Percentiles rank a stretch among this genome's conserved stretches.
Evolutionary conservation across 1,284 basidiomycete species (phyloP).

Genomic region (Quambalaria eucalypti): DNA sequence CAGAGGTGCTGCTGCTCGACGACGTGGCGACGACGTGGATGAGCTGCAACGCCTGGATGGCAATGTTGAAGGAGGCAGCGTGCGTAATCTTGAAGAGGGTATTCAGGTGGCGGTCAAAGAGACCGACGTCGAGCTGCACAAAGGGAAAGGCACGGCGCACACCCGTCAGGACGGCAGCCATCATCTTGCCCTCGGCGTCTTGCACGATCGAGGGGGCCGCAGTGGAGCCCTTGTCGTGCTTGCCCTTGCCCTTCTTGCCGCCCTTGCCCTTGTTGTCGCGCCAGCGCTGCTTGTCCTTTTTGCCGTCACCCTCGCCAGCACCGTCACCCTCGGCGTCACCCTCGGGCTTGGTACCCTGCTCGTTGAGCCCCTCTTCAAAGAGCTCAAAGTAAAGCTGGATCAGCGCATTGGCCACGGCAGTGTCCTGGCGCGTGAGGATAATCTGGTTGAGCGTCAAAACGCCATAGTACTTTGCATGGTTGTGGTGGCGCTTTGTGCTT

Average conservation of each 20-base stretch:
- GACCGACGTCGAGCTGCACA: constrained; percentile 61
- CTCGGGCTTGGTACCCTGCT: constrained; percentile 13
- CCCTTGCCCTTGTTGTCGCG: constrained; percentile 36
- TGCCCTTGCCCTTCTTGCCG: constrained; percentile 12
- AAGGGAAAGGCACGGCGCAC: constrained; percentile 92
- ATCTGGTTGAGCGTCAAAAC: constrained; percentile 91
- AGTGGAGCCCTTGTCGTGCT: constrained; percentile 1
- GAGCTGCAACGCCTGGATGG: constrained; percentile 84
- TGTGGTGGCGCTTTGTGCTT: constrained; percentile 29
- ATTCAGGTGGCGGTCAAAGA: constrained; percentile 75
- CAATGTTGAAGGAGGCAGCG: constrained; percentile 81
- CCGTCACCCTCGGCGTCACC: constrained; percentile 20
- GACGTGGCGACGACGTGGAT: constrained; percentile 65
- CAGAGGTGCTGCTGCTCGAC: neutral
- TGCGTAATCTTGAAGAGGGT: constrained; percentile 93
- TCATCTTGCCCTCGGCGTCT: constrained; percentile 63
- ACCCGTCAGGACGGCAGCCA: constrained; percentile 85
- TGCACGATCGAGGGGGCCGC: constrained; percentile 44
- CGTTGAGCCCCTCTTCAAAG: constrained; percentile 61
- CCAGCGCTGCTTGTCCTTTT: constrained; percentile 48
- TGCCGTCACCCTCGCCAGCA: constrained; percentile 14
- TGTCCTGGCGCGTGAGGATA: constrained; percentile 60
- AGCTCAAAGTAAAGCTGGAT: constrained; percentile 91
- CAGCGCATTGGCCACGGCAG: constrained; percentile 69
- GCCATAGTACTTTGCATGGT: constrained; percentile 78